These are phyloP conservation scores for Pseudophaeomoniella oleicola DNA, from an alignment of 2,329 filamentous ascomycete species.

Conservation along the genomic window DNA sequence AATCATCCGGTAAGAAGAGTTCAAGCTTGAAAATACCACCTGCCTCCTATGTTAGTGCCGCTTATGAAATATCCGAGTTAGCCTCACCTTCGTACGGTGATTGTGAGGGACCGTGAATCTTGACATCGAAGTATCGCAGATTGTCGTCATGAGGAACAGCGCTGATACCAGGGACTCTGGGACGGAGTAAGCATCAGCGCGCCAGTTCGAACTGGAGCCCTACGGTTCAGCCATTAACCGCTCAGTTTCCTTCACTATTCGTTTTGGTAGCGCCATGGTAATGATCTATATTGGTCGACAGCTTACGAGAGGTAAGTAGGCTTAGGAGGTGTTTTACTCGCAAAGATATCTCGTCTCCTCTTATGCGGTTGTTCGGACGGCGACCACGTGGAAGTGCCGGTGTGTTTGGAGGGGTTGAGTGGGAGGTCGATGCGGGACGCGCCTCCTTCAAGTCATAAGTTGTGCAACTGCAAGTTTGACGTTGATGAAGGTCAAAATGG, in stretches of 20 bases:
- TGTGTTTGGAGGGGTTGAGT: too few relatives aligned
- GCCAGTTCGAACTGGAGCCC: slow-evolving; percentile 19
- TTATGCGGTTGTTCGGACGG: too few relatives aligned
- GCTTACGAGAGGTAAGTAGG: too few relatives aligned
- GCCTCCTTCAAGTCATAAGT: too few relatives aligned
- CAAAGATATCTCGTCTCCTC: too few relatives aligned
- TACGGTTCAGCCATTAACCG: slow-evolving; percentile 93
- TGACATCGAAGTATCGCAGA: slow-evolving; percentile 94
- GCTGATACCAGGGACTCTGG: slow-evolving; percentile 86
- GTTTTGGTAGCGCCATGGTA: slow-evolving; percentile 64
- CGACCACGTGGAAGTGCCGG: too few relatives aligned
- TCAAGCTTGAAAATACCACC: slow-evolving; percentile 90
- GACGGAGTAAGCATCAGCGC: slow-evolving; percentile 9
- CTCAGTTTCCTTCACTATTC: slow-evolving; percentile 98
- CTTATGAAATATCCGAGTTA: slow-evolving; percentile 4
- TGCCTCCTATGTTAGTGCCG: slow-evolving; percentile 14
- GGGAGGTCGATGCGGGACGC: too few relatives aligned
- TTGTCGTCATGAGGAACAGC: slow-evolving; percentile 95
- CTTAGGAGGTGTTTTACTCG: too few relatives aligned
- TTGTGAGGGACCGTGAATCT: slow-evolving; percentile 79
- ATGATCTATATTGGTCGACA: slow-evolving; percentile 1
- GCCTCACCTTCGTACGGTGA: slow-evolving; percentile 81
- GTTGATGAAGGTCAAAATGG: too few relatives aligned
- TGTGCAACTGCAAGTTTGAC: too few relatives aligned
- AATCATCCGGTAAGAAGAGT: slow-evolving; percentile 94